Conservation (phyloP, 1,284 basidiomycete species). For the Anthracocystis setariae region DNA sequence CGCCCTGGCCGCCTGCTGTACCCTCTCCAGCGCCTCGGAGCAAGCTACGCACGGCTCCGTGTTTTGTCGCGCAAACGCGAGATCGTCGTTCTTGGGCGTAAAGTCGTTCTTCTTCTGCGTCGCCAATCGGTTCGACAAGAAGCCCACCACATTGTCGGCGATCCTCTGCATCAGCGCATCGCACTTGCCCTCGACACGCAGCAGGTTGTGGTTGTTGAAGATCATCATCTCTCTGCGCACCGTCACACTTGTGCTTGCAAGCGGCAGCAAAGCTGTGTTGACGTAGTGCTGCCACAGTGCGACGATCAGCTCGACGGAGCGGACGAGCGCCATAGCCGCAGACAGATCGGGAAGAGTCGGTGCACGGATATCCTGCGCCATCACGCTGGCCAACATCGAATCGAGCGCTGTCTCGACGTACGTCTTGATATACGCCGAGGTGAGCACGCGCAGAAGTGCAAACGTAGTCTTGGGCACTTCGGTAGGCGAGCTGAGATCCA, state of each 20-base stretch:
- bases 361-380: conserved; percentile 73
- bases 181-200: conserved; percentile 84
- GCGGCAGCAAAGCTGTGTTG: conserved; percentile 86
- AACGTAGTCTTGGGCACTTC: conserved; percentile 83
- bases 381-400: conserved; percentile 79
- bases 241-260: conserved; percentile 85
- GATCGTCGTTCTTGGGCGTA: conserved; percentile 84
- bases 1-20: conserved; percentile 78
- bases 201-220: conserved; percentile 90
- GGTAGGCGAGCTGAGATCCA: conserved; percentile 59
- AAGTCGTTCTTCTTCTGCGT: conserved; percentile 98
- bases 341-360: conserved; percentile 77
- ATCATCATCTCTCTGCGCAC: conserved; percentile 90
- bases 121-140: conserved; percentile 75
- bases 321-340: conserved; percentile 72
- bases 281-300: conserved; percentile 98
- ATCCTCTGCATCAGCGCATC: conserved; percentile 85
- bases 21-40: conserved; percentile 84
- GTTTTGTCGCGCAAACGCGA: conserved; percentile 91
- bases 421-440: conserved; percentile 84
- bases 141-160: conserved; percentile 74
- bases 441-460: conserved; percentile 83
- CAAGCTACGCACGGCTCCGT: conserved; percentile 93
- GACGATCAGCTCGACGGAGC: conserved; percentile 85
- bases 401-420: conserved; percentile 93